Evolutionary conservation across 306 rosid species (phyloP).

Genomic region (Corylus avellana): DNA sequence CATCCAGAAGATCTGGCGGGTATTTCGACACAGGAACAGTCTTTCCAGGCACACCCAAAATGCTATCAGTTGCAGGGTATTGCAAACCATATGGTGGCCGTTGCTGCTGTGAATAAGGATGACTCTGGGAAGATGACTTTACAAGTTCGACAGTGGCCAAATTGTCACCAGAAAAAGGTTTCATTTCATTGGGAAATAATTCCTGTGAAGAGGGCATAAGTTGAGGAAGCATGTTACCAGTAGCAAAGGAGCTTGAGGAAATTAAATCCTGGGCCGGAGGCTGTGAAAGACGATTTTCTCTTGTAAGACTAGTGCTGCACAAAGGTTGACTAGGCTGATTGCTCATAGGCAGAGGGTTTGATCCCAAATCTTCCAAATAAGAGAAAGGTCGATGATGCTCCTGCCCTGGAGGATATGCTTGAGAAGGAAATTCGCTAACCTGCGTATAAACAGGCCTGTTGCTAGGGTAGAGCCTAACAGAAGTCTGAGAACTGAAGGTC

Average conservation of each 20-base stretch:
- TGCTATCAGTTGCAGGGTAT: constrained; percentile 47
- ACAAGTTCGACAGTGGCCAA: constrained; percentile 50
- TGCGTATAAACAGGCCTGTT: constrained; percentile 41
- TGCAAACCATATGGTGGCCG: constrained; percentile 48
- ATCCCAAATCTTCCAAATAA: constrained; percentile 47
- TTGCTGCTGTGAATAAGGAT: constrained; percentile 53
- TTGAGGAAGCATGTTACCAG: constrained; percentile 46
- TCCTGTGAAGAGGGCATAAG: constrained; percentile 54
- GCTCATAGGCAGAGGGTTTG: constrained; percentile 37
- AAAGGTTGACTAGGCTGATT: constrained; percentile 43
- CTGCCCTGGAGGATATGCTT: constrained; percentile 45
- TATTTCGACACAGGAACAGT: constrained; percentile 47
- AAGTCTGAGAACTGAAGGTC: constrained; percentile 53
- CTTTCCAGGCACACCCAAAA: constrained; percentile 50
- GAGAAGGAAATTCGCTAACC: constrained; percentile 49
- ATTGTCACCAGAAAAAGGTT: constrained; percentile 40
- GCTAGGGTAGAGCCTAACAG: constrained; percentile 38
- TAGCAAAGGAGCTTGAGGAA: constrained; percentile 46
- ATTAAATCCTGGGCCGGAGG: constrained; percentile 42
- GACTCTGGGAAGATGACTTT: constrained; percentile 49
- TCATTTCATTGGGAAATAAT: constrained; percentile 39
- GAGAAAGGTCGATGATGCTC: constrained; percentile 45
- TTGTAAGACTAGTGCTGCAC: constrained; percentile 33
- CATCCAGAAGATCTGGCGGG: constrained; percentile 52
- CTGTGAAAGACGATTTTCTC: constrained; percentile 48